Evolutionary conservation across 352 stramenopile genomes (phyloP).

Genomic region (Pelagophyceae sp.): DNA sequence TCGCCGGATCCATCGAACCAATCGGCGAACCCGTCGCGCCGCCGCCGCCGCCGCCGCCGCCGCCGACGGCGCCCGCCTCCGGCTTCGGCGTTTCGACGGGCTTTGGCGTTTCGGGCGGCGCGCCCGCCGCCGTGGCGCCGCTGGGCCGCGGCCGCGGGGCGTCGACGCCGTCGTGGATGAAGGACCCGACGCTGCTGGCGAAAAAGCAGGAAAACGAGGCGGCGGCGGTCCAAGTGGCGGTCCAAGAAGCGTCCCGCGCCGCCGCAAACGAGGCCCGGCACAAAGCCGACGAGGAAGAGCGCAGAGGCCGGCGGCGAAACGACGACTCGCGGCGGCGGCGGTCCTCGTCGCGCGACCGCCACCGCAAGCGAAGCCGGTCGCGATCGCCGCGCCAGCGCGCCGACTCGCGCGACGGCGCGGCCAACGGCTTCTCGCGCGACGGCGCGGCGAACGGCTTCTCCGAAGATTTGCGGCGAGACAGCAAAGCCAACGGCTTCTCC

Average conservation of each 20-base stretch:
- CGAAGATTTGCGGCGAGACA: too few relatives aligned
- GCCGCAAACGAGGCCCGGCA: background rate
- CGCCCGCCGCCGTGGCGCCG: background rate
- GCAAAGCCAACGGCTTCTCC: too few relatives aligned
- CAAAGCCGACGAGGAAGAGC: background rate
- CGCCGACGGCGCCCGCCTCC: background rate
- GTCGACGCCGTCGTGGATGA: slow-evolving; percentile 9
- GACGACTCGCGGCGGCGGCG: too few relatives aligned
- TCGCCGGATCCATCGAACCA: background rate
- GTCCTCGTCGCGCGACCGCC: background rate
- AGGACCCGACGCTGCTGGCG: background rate
- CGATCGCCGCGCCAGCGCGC: background rate
- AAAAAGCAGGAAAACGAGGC: background rate
- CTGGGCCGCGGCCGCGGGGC: background rate
- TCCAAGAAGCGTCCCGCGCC: background rate
- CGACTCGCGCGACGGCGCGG: too few relatives aligned
- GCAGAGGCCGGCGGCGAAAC: background rate
- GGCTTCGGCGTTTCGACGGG: background rate
- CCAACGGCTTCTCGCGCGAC: too few relatives aligned
- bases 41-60: background rate
- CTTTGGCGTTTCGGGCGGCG: background rate
- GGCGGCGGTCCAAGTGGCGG: background rate
- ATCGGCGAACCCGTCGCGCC: background rate
- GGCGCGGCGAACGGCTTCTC: too few relatives aligned
- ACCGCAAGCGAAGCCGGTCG: background rate